A percentile compares a stretch with the other conserved stretches of the same genome.
Evolutionary conservation across 371 early-diverging fungal genomes (phyloP).

Genomic region (Lichtheimia hyalospora): DNA sequence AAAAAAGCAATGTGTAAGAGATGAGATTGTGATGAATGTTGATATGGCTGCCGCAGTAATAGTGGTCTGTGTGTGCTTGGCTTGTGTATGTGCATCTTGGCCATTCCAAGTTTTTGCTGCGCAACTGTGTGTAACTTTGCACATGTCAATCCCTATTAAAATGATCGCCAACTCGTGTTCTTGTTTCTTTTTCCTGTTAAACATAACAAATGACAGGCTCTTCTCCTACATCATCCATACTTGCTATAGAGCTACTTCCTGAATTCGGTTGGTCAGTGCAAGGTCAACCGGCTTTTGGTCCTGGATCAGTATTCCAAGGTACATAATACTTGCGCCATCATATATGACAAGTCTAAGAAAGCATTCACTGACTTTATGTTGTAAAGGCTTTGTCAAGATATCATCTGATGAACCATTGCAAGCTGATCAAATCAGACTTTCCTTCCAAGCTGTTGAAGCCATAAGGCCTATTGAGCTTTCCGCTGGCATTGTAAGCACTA

Average conservation of each 20-base stretch:
- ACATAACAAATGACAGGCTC: too few relatives aligned
- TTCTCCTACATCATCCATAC: too few relatives aligned
- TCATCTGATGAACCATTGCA: neutral
- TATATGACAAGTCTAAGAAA: neutral
- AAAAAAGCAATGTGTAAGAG: too few relatives aligned
- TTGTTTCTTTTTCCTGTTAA: too few relatives aligned
- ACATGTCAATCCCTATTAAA: too few relatives aligned
- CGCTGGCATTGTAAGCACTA: slow-evolving; percentile 17
- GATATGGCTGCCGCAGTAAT: too few relatives aligned
- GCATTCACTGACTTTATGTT: neutral
- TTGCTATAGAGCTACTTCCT: slow-evolving; percentile 31
- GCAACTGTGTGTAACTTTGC: too few relatives aligned
- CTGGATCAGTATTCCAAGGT: slow-evolving; percentile 50
- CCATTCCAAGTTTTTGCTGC: too few relatives aligned
- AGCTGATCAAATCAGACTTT: slow-evolving; percentile 27
- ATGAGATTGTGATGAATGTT: too few relatives aligned
- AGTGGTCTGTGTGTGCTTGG: too few relatives aligned
- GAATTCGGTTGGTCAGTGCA: slow-evolving; percentile 43
- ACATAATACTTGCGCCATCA: neutral
- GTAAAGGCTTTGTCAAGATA: slow-evolving; percentile 17
- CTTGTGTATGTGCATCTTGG: too few relatives aligned
- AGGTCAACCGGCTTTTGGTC: slow-evolving; percentile 38
- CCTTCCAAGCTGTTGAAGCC: slow-evolving; percentile 34
- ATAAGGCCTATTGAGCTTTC: slow-evolving; percentile 21
- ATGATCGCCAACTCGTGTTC: too few relatives aligned